Percentiles rank a stretch among this genome's conserved stretches.
Conservation (phyloP, 2,329 filamentous ascomycete species). For the Penicillium freii region DNA sequence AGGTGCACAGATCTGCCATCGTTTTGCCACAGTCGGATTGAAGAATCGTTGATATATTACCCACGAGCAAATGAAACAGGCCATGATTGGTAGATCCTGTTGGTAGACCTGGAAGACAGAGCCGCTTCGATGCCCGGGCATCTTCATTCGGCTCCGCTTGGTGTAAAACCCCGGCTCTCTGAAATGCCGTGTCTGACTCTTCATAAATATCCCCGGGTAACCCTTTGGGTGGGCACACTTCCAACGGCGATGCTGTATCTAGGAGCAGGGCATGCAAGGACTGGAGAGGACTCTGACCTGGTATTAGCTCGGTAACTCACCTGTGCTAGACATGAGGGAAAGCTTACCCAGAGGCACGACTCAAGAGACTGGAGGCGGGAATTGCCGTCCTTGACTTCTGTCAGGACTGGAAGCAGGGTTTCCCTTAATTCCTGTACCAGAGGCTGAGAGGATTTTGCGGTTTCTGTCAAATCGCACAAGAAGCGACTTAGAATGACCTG, state of each 20-base stretch:
- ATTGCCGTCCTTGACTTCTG: constrained; percentile 23
- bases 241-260: neutral
- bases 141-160: constrained; percentile 19
- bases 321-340: neutral
- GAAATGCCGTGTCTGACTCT: constrained; percentile 1
- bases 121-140: constrained; percentile 34
- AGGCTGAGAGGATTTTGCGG: constrained; percentile 18
- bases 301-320: constrained; percentile 15
- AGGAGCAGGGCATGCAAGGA: constrained; percentile 15
- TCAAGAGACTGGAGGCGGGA: constrained; percentile 24
- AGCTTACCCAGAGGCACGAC: constrained; percentile 34
- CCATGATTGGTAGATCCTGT: constrained; percentile 33
- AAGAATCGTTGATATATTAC: constrained; percentile 34
- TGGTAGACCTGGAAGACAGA: constrained; percentile 35
- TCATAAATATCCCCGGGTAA: neutral
- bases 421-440: constrained; percentile 26
- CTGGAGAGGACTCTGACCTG: constrained; percentile 26
- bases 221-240: neutral
- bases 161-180: constrained; percentile 11
- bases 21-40: constrained; percentile 33
- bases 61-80: constrained; percentile 35
- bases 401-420: constrained; percentile 27
- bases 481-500: constrained; percentile 32
- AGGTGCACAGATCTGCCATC: constrained; percentile 42
- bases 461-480: constrained; percentile 28